phyloP scores from a whole-genome alignment of 495 filamentous ascomycete species.

The Lasiosphaeria hispida region DNA sequence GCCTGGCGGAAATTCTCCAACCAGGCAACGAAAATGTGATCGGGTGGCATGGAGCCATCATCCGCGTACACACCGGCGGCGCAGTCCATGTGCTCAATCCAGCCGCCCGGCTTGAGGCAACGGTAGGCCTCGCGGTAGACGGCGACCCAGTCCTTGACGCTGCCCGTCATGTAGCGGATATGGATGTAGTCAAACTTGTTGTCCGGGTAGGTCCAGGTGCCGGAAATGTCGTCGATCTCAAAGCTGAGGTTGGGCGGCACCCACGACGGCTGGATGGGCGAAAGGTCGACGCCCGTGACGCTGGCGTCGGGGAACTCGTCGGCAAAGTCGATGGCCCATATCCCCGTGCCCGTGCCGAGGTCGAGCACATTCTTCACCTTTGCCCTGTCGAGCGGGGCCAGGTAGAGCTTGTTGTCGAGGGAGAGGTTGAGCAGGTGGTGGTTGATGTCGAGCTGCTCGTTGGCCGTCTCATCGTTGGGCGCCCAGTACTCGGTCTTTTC shows the following conservation, averaged over 20 bases:
- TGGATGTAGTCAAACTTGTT: constrained; percentile 55
- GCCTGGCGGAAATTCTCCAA: neutral
- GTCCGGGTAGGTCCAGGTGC: constrained; percentile 45
- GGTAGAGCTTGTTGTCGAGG: constrained; percentile 50
- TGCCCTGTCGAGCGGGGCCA: constrained; percentile 50
- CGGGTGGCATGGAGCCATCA: neutral
- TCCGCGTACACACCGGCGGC: fast-evolving
- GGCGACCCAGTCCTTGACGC: constrained; percentile 48
- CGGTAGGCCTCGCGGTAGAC: constrained; percentile 33
- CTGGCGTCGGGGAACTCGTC: constrained; percentile 49
- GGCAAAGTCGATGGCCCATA: constrained; percentile 30
- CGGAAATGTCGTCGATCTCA: constrained; percentile 50
- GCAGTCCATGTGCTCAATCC: constrained; percentile 24
- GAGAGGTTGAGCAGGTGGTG: constrained; percentile 31
- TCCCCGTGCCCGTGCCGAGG: constrained; percentile 32
- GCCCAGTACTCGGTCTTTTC: constrained; percentile 29
- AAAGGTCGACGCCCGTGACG: constrained; percentile 60
- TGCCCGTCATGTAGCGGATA: constrained; percentile 50
- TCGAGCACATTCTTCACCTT: constrained; percentile 52
- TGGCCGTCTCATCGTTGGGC: constrained; percentile 31
- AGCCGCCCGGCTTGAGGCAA: constrained; percentile 37
- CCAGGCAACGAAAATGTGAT: neutral
- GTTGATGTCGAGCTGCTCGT: constrained; percentile 35
- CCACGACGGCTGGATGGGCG: constrained; percentile 50
- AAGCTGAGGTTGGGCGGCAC: constrained; percentile 47